phyloP scores from a whole-genome alignment of 1,284 basidiomycete genomes.

The Ustilago tritici region DNA sequence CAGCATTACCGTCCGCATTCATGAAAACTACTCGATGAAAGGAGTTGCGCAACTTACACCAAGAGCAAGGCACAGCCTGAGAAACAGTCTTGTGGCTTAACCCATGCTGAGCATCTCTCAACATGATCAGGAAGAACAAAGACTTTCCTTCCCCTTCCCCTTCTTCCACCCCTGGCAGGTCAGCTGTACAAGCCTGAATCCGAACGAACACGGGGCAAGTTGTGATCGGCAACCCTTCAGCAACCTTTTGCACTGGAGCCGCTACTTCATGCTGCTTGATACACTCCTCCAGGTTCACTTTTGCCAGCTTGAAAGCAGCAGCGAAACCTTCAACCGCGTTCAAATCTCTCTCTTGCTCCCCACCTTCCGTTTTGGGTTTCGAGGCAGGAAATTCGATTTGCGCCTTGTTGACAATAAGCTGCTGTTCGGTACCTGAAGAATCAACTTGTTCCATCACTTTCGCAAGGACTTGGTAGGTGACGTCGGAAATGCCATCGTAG shows the following conservation, averaged over 20 bases:
- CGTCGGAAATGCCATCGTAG: conserved; percentile 92
- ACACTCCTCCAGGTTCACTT: conserved; percentile 78
- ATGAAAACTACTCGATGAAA: neutral
- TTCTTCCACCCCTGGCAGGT: conserved; percentile 38
- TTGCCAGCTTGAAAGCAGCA: conserved; percentile 82
- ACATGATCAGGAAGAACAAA: conserved; percentile 61
- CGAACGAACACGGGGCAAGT: conserved; percentile 93
- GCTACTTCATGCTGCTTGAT: conserved; percentile 78
- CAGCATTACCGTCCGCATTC: neutral
- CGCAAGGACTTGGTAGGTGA: conserved; percentile 78
- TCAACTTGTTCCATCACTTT: conserved; percentile 67
- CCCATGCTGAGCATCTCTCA: conserved; percentile 62
- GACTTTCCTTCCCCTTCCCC: conserved; percentile 16
- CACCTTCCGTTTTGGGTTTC: conserved; percentile 31
- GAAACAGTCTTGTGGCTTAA: conserved; percentile 63
- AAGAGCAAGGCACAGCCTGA: conserved; percentile 62
- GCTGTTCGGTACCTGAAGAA: conserved; percentile 50
- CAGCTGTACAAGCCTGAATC: conserved; percentile 78
- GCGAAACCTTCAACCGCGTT: conserved; percentile 86
- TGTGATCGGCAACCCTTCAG: conserved; percentile 76
- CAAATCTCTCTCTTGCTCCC: conserved; percentile 74
- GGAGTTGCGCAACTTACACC: conserved; percentile 52
- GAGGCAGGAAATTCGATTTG: conserved; percentile 34
- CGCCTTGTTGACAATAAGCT: conserved; percentile 64
- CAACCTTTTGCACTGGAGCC: conserved; percentile 21